Base-by-base conservation (phyloP, 257 asterid genomes). In the Ilex asprella region DNA sequence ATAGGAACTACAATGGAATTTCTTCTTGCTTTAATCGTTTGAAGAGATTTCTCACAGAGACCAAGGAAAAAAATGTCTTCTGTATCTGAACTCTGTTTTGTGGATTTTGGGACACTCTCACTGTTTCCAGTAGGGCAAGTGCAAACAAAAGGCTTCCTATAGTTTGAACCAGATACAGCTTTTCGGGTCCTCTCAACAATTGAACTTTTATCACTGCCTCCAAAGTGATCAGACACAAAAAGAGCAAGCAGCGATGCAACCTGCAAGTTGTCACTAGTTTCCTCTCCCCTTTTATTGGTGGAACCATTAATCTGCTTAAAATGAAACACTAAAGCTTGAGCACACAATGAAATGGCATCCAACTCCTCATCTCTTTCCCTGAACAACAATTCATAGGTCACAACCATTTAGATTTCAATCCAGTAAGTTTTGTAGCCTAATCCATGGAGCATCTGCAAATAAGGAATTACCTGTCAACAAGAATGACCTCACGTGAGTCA, bases 151-250 rank as follows among this genome's bases (percentile, higher is more conserved):
- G 99, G 99, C 60, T 81, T 82, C 53, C 71, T 75, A 59, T 50
- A 70, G 65, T 85, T 85, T 21, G 89, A 79, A 67, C 97, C 99
- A 21, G 88, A 85, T 53, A 73, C 94, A 59, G 84, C 76, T 79
- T 79, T 93, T 31, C 97, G 78, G n/a, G 95, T 72, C 76, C 69
- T 81, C 81, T 71, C 89, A 59, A 87, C 56, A 67, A 72, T 57
- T 63, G 72, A 67, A 74, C 83, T 79, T 76, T 76, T 89, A 65
- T 89, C 99, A 70, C 96, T 93, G 71, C 99, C 99, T 65, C 97
- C 99, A 78, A 93, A 85, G 75, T 89, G 95, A 75, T 93, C 95
- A 0, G 99, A 93, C 43, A 89, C 95, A 79, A 85, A 85, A 73
- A 89, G 89, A 21, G 97, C 92, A 71, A 93, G 97, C 84, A 93